Conservation (phyloP, 2,329 filamentous ascomycete species). For the Chalaropsis ovoidea region DNA sequence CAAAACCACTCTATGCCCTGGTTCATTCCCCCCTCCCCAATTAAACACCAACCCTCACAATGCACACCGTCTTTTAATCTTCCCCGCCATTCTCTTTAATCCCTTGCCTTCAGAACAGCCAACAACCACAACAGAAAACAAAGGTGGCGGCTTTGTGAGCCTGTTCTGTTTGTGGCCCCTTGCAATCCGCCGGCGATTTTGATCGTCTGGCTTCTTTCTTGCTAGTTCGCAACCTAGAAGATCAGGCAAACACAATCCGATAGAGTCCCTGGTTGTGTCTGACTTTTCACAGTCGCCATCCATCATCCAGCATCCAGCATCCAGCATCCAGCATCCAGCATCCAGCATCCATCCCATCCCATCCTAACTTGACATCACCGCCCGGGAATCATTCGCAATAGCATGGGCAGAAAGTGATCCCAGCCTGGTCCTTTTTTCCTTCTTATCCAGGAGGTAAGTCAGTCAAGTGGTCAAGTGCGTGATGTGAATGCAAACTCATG, state of each 20-base stretch:
- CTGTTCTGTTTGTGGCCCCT: background rate
- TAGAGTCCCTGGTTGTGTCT: too few species aligned
- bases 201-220: too few species aligned
- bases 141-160: background rate
- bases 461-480: too few species aligned
- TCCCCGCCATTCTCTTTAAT: conserved; percentile 26
- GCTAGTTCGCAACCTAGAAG: too few species aligned
- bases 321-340: too few species aligned
- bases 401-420: background rate
- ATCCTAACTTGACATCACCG: background rate
- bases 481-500: too few species aligned
- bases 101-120: conserved; percentile 14
- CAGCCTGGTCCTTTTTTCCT: background rate
- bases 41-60: conserved; percentile 21
- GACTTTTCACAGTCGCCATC: too few species aligned
- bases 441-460: background rate
- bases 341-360: background rate
- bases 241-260: too few species aligned
- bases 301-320: too few species aligned
- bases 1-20: conserved; percentile 25
- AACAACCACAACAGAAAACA: background rate
- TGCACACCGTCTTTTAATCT: conserved; percentile 22
- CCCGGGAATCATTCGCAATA: background rate
- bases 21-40: conserved; percentile 14
- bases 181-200: too few species aligned